Base-by-base conservation (phyloP, 805 yeast species). In the Pichia occidentalis region DNA sequence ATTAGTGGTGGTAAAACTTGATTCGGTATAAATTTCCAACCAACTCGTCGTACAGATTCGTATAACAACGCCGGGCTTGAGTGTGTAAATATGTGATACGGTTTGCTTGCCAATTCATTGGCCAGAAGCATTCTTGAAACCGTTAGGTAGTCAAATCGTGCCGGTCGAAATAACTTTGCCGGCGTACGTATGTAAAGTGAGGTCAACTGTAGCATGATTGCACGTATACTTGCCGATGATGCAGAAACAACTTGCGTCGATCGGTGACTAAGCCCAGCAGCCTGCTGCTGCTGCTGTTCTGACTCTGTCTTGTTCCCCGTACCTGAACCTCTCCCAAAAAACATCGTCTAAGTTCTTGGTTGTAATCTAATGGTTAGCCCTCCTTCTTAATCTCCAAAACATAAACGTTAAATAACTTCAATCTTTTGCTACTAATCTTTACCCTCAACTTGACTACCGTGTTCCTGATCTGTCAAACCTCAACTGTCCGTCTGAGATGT, bases 1-100 rank as follows among this genome's bases (percentile, higher is more conserved):
- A 88, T 44, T 30, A 90, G 61, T 1, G 97, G 97, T 2, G 97
- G 97, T 17, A 88, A 59, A 1, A 87, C 78, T 43, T 79, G 81
- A 44, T 85, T 84, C 0, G 95, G 95, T 11, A 90, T 75, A 47
- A 85, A 84, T 39, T 70, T 65, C 95, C 95, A 85, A 3, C 97
- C 97, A 23, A 41, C 16, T 40, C 72, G 70, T 45, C 70, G 74
- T 23, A 86, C 65, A 1, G 95, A 94, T 38, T 73, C 73, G 32
- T 75, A 65, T 22, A 90, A 58, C 50, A 88, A 67, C 5, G 88
- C 95, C 3, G 86, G 59, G 1, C 85, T 75, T 1, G 95, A 83
- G 57, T 88, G 95, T 3, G 92, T 80, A 45, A 73, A 61, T 33
- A 71, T 61, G 28, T 65, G 66, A 62, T 73, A 76, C 1, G 80